Conservation (phyloP, 2,329 filamentous ascomycete species). For the Pseudogymnoascus sp. region DNA sequence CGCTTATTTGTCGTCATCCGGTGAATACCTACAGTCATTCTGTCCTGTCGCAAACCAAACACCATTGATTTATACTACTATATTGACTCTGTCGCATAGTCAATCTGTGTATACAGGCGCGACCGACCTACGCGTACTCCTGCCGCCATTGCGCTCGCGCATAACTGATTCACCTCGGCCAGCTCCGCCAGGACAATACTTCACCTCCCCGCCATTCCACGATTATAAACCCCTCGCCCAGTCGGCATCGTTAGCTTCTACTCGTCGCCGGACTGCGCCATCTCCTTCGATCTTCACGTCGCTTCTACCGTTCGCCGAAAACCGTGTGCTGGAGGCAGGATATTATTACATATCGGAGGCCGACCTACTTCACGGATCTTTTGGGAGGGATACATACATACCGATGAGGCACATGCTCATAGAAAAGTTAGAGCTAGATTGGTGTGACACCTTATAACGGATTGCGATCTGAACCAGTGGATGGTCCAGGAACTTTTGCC, state of each 20-base stretch:
- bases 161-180: neutral
- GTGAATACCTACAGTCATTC: neutral
- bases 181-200: neutral
- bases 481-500: neutral
- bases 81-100: neutral
- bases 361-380: neutral
- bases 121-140: neutral
- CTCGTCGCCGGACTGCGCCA: neutral
- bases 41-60: neutral
- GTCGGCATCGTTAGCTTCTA: neutral
- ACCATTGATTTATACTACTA: neutral
- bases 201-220: neutral
- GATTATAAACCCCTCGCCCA: neutral
- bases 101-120: neutral
- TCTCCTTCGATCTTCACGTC: neutral
- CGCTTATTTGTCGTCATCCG: slow-evolving; percentile 2
- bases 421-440: neutral
- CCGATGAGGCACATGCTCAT: slow-evolving; percentile 3
- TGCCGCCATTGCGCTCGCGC: neutral
- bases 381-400: neutral
- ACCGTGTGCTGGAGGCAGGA: neutral
- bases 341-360: slow-evolving; percentile 6
- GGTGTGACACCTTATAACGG: neutral
- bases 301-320: neutral
- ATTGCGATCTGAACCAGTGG: neutral